Conservation (phyloP, 148 eudicot species). For the Chenopodium formosanum region DNA sequence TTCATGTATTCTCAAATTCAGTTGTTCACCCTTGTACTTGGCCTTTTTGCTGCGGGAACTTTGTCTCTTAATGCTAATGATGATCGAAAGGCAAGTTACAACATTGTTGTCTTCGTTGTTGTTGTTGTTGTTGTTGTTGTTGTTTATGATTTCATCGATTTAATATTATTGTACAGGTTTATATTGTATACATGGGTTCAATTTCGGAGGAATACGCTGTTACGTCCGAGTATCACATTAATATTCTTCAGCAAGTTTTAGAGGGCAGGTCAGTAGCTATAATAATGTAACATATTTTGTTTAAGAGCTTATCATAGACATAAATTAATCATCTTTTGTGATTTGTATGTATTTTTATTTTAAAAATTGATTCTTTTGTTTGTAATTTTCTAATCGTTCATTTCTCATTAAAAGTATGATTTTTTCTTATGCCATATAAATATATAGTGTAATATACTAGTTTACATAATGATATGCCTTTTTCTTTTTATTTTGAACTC, state of each 20-base stretch:
- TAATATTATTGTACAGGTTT: slow-evolving; percentile 19
- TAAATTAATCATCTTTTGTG: too few relatives aligned
- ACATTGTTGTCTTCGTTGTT: too few relatives aligned
- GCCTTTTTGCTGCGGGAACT: not conserved
- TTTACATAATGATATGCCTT: not conserved
- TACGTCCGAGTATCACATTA: slow-evolving; percentile 19
- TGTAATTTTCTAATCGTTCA: too few relatives aligned
- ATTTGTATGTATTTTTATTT: too few relatives aligned
- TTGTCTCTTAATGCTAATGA: slow-evolving; percentile 3
- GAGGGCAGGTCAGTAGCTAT: too few relatives aligned
- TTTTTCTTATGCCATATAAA: too few relatives aligned
- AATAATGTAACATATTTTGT: too few relatives aligned
- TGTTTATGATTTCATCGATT: not conserved
- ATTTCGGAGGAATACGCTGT: slow-evolving; percentile 14
- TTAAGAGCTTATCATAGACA: too few relatives aligned
- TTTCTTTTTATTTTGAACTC: not conserved
- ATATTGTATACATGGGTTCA: slow-evolving; percentile 35
- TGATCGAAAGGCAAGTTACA: slow-evolving; percentile 29
- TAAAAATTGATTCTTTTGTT: too few relatives aligned
- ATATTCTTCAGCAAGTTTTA: slow-evolving; percentile 29
- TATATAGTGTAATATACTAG: too few relatives aligned
- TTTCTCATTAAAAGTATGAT: too few relatives aligned
- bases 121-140: not conserved
- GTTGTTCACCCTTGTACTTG: slow-evolving; percentile 6
- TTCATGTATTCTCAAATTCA: not conserved